phyloP scores from a whole-genome alignment of 148 eudicot genomes.

The Spergularia bocconei region DNA sequence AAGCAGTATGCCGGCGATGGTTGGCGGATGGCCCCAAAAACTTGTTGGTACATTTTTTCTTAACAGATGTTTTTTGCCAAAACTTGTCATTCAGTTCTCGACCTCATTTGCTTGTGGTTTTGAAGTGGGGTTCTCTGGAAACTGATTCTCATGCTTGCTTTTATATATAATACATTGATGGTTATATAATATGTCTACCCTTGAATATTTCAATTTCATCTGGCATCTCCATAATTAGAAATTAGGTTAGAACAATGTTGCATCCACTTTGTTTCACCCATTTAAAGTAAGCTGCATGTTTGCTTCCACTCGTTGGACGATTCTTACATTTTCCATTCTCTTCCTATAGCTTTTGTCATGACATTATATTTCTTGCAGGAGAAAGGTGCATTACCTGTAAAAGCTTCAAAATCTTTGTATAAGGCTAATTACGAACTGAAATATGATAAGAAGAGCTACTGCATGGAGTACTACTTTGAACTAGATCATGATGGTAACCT shows the following conservation, averaged over 20 bases:
- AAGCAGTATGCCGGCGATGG: slow-evolving; percentile 96
- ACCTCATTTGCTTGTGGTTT: neutral
- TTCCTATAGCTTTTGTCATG: slow-evolving; percentile 10
- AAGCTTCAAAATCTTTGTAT: slow-evolving; percentile 48
- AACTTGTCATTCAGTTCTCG: neutral
- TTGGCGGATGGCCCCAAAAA: slow-evolving; percentile 77
- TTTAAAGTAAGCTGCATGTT: neutral
- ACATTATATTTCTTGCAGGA: slow-evolving; percentile 38
- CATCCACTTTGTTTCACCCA: neutral
- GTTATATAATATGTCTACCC: neutral
- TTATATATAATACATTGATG: neutral
- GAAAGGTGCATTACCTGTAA: slow-evolving; percentile 64
- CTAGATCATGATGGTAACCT: slow-evolving; percentile 46
- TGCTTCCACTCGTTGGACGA: neutral
- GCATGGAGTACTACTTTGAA: slow-evolving; percentile 81
- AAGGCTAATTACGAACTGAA: slow-evolving; percentile 69
- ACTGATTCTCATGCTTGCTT: slow-evolving; percentile 2
- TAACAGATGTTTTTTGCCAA: neutral
- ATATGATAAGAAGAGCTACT: slow-evolving; percentile 67
- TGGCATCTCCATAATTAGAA: neutral
- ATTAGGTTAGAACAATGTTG: neutral
- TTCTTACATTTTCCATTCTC: neutral
- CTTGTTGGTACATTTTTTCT: slow-evolving; percentile 53
- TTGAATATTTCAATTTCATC: too few species aligned
- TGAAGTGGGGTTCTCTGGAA: neutral